Conservation (phyloP, 495 filamentous ascomycete species). For the Daldinia caldariorum region DNA sequence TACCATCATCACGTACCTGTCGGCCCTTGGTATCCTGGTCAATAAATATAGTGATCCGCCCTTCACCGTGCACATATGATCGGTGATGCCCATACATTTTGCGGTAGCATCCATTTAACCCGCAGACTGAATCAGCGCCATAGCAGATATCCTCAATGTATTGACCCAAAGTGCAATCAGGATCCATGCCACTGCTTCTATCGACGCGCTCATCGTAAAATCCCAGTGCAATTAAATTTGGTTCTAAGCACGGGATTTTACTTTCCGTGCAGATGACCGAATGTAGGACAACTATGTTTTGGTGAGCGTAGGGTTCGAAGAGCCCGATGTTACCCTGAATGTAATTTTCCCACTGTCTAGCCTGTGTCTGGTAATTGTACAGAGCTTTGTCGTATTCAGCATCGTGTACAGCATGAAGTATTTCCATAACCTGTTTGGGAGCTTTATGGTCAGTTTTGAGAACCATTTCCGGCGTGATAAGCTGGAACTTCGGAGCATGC, state of each 20-base stretch:
- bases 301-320: constrained; percentile 93
- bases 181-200: constrained; percentile 68
- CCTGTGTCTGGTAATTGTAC: constrained; percentile 94
- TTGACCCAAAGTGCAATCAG: constrained; percentile 92
- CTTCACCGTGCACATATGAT: constrained; percentile 97
- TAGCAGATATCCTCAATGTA: constrained; percentile 93
- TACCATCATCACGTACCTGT: constrained; percentile 71
- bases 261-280: constrained; percentile 91
- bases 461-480: constrained; percentile 95
- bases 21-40: constrained; percentile 67
- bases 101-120: constrained; percentile 84
- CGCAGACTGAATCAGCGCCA: constrained; percentile 76
- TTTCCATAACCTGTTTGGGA: constrained; percentile 87
- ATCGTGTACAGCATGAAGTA: constrained; percentile 91
- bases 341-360: constrained; percentile 93
- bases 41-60: constrained; percentile 88
- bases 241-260: constrained; percentile 90
- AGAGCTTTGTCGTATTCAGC: constrained; percentile 95
- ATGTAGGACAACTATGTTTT: constrained; percentile 94
- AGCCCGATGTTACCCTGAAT: constrained; percentile 82
- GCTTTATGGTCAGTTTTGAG: constrained; percentile 78
- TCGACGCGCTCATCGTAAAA: constrained; percentile 91
- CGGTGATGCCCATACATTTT: constrained; percentile 94
- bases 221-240: constrained; percentile 82
- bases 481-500: constrained; percentile 76